phyloP scores from a whole-genome alignment of 176 grass and related monocot genomes.

The Cenchrus purpureus region DNA sequence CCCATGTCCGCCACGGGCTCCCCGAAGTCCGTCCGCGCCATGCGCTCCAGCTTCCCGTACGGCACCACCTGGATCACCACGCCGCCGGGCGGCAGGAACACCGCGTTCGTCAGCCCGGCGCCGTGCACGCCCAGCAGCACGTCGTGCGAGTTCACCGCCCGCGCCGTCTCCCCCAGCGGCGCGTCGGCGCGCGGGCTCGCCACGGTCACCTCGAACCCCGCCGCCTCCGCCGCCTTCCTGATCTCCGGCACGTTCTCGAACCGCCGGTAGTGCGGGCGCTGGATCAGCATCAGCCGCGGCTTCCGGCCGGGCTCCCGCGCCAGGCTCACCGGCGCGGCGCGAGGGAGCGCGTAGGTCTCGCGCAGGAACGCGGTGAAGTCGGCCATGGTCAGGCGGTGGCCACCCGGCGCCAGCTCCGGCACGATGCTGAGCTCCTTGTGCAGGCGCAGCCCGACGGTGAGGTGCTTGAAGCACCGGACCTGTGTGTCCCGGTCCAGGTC shows the following conservation, averaged over 20 bases:
- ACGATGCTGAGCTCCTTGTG: conserved; percentile 70
- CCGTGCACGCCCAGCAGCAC: conserved; percentile 82
- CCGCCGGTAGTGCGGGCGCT: conserved; percentile 55
- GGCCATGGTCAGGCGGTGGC: conserved; percentile 56
- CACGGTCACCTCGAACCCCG: conserved; percentile 65
- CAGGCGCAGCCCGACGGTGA: conserved; percentile 54
- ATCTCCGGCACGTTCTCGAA: conserved; percentile 64
- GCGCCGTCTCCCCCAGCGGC: conserved; percentile 48
- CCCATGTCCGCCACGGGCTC: conserved; percentile 64
- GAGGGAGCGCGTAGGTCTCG: conserved; percentile 50
- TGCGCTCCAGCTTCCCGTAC: conserved; percentile 70
- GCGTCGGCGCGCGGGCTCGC: conserved; percentile 50
- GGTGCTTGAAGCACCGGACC: conserved; percentile 60
- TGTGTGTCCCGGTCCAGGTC: conserved; percentile 53
- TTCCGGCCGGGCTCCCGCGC: conserved; percentile 9
- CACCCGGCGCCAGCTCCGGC: conserved; percentile 41
- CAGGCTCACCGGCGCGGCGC: conserved; percentile 27
- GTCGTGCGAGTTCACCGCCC: conserved; percentile 70
- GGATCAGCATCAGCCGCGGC: conserved; percentile 69
- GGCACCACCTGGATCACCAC: conserved; percentile 85
- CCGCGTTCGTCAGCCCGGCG: conserved; percentile 72
- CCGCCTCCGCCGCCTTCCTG: conserved; percentile 41
- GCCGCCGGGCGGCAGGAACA: conserved; percentile 66
- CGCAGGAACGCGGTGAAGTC: conserved; percentile 72
- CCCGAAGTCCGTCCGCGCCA: conserved; percentile 63